Conservation (phyloP, 176 grass and related monocot species). For the Dendrocalamus sinicus region DNA sequence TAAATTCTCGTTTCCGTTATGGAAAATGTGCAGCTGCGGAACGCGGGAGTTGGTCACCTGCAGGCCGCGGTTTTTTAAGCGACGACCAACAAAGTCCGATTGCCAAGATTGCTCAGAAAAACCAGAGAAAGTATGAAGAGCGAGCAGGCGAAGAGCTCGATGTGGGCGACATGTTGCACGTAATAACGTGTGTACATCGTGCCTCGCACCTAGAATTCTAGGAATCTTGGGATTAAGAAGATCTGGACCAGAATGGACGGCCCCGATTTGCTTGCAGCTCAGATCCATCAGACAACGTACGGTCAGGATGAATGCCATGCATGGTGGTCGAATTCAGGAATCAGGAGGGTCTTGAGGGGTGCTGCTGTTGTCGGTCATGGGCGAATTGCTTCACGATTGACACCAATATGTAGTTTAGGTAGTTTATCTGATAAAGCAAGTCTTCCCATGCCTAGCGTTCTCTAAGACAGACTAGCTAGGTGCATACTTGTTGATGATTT, state of each 20-base stretch:
- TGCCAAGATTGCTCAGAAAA: neutral
- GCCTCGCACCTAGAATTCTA: slow-evolving; percentile 10
- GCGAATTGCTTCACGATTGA: neutral
- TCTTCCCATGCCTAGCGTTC: slow-evolving; percentile 8
- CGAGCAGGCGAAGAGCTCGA: neutral
- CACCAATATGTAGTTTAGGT: neutral
- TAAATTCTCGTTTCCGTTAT: neutral
- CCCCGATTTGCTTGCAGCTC: neutral
- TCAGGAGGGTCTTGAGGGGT: neutral
- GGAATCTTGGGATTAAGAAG: neutral
- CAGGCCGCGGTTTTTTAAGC: neutral
- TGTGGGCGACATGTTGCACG: slow-evolving; percentile 31
- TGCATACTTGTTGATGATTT: neutral
- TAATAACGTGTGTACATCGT: neutral
- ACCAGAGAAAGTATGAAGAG: neutral
- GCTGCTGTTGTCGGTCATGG: neutral
- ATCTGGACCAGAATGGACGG: neutral
- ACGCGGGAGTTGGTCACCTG: slow-evolving; percentile 37
- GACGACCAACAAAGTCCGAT: slow-evolving; percentile 30
- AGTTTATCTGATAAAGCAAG: neutral
- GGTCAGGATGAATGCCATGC: neutral
- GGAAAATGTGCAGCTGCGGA: slow-evolving; percentile 35
- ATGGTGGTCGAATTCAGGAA: neutral
- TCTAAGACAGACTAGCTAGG: slow-evolving; percentile 21
- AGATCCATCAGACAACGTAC: neutral